Base-by-base conservation (phyloP, 305 asterid genomes). In the Rubia balearica region DNA sequence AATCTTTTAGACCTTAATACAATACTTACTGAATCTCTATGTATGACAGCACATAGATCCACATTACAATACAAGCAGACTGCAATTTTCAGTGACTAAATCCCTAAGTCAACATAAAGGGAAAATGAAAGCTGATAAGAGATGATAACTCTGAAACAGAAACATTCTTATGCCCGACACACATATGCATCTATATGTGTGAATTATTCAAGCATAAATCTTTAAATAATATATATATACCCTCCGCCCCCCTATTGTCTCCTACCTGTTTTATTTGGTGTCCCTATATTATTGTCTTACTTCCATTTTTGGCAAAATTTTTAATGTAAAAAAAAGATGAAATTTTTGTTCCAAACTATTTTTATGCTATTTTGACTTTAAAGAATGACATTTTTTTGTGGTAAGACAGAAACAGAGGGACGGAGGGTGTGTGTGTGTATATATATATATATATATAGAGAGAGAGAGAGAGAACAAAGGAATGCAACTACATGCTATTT, bases 1-100 rank as follows among this genome's bases (percentile, higher is more conserved):
- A 41, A 13, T 11, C 19, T 12, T 67, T 72, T 33, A 73, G 60
- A 49, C n/a, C 60, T 71, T 71, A 33, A 56, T 21, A 62, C 19
- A 74, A 13, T 27, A 45, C 62, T 36, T 49, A 3, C 24, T 30
- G 24, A 53, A 65, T 2, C 33, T 61, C 48, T 42, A 36, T 9
- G 11, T 30, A 30, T 61, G 75, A 38, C 17, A 60, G 19, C 2
- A 46, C 4, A 72, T 33, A 9, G 8, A 53, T 40, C 40, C 19
- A 42, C 27, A 12, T 7, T 10, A 2, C 41, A 70, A 1, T 6
- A 33, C 12, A n/a, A 16, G 43, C 33, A 17, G 46, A 49, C 61
- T 16, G 43, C 16, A 68, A 68, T 49, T 14, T 27, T 11, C 16
- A n/a, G 36, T 21, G 60, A 40, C 19, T 8, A 7, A 42, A 53